These are phyloP conservation scores for Huntiella savannae DNA, from an alignment of 2,329 filamentous ascomycete species.

Conservation along the genomic window DNA sequence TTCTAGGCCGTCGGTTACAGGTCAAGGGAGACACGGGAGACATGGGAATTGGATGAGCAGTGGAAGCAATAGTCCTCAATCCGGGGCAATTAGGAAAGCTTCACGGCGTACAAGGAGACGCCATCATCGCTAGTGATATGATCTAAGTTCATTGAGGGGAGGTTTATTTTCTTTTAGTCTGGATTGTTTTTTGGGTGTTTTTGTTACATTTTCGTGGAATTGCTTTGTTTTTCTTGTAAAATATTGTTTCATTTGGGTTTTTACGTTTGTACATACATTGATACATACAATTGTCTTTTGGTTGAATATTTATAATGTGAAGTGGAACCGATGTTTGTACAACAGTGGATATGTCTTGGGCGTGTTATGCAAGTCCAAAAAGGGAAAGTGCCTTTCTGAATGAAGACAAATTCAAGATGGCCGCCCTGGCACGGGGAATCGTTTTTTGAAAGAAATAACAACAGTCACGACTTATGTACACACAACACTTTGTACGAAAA, in stretches of 20 bases:
- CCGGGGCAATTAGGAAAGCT: too few species aligned
- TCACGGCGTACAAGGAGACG: too few species aligned
- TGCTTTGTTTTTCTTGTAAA: slow-evolving; percentile 6
- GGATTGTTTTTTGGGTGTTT: background rate
- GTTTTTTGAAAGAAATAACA: background rate
- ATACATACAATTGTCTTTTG: too few species aligned
- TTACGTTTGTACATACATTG: background rate
- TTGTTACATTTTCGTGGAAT: background rate
- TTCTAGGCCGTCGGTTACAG: too few species aligned
- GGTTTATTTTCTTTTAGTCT: background rate
- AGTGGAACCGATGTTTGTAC: background rate
- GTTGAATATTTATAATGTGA: background rate
- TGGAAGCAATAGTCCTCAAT: too few species aligned
- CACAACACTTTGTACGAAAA: background rate
- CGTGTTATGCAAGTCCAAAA: background rate
- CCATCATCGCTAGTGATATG: too few species aligned
- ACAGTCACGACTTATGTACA: background rate
- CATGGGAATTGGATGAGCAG: too few species aligned
- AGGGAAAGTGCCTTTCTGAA: too few species aligned
- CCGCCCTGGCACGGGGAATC: slow-evolving; percentile 13
- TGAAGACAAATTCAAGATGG: background rate
- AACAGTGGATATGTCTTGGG: background rate
- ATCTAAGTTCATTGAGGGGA: too few species aligned
- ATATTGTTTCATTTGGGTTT: background rate
- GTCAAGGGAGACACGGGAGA: too few species aligned